Base-by-base conservation (phyloP, 1,284 basidiomycete species). In the Limonomyces culmigenus region DNA sequence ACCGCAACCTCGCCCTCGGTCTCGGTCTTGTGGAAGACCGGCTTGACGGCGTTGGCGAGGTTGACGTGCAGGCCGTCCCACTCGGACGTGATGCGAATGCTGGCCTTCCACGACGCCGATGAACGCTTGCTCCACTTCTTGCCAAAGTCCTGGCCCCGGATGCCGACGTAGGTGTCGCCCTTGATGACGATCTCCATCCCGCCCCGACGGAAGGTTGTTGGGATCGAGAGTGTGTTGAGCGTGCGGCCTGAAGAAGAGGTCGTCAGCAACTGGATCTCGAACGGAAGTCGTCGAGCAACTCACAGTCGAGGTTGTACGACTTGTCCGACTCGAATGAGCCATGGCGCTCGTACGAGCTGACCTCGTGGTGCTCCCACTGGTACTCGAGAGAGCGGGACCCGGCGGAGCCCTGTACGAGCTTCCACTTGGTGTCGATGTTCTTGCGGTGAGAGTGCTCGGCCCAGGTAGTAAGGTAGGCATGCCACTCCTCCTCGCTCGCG, bases 321-420 rank as follows among this genome's bases (percentile, higher is more conserved):
- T 47, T 47, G 35, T 50, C 47, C 27, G 47, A 42, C 29, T 42
- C 41, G 23, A 17, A 32, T n/a, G 33, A 46, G 14, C 47, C 49
- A 39, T 44, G 39, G 36, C 51, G 43, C 43, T 48, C 46, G 41
- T 53, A 50, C 20, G 36, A 44, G 50, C 52, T 52, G 33, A 45
- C 47, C 29, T 54, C 51, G 25, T 42, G 43, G 34, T 52, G 46
- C 39, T 48, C 43, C 49, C 50, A 54, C 19, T 41, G 39, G 38
- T 51, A 54, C 41, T 47, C 33, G 48, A 31, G 29, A 33, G n/a
- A n/a, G n/a, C n/a, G n/a, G 36, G 5, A 44, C 47, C 5, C 38
- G 37, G 12, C 35, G 32, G 13, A 43, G 30, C 10, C 45, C 27
- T 44, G 38, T 6, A 40, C 41, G 6, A 41, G 40, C 34, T 43